These are phyloP conservation scores for Fusarium paranaense DNA, from an alignment of 2,329 filamentous ascomycete genomes.

Conservation along the genomic window DNA sequence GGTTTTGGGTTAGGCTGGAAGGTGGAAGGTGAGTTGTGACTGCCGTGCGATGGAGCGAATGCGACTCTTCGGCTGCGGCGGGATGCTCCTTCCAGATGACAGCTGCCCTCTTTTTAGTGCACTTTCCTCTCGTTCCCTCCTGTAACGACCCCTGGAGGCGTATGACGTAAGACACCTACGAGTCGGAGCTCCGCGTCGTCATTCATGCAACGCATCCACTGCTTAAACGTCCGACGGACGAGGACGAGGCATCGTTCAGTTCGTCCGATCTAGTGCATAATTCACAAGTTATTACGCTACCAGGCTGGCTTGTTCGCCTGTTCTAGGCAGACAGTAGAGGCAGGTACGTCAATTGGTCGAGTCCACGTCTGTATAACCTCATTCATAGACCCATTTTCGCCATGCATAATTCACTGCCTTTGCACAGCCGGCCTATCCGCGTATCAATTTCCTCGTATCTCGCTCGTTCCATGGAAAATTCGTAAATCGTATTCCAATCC, in stretches of 20 bases:
- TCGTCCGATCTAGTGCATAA: background rate
- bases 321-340: background rate
- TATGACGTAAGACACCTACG: slow-evolving; percentile 5
- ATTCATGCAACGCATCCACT: slow-evolving; percentile 1
- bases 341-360: background rate
- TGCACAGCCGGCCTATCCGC: background rate
- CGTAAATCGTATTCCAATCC: background rate
- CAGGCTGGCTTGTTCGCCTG: background rate
- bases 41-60: background rate
- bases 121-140: background rate
- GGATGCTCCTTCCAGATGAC: slow-evolving; percentile 5
- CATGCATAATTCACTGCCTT: background rate
- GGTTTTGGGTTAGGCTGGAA: background rate
- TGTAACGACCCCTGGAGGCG: background rate
- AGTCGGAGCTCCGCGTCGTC: slow-evolving; percentile 6
- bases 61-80: slow-evolving; percentile 1
- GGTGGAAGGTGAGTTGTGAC: background rate
- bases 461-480: background rate
- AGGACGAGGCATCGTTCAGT: background rate
- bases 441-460: background rate
- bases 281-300: background rate
- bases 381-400: background rate
- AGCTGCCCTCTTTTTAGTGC: slow-evolving; percentile 12
- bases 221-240: background rate
- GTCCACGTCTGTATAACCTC: background rate